Conservation (phyloP, 2,329 filamentous ascomycete species). For the Chrysoporthe austroafricana region DNA sequence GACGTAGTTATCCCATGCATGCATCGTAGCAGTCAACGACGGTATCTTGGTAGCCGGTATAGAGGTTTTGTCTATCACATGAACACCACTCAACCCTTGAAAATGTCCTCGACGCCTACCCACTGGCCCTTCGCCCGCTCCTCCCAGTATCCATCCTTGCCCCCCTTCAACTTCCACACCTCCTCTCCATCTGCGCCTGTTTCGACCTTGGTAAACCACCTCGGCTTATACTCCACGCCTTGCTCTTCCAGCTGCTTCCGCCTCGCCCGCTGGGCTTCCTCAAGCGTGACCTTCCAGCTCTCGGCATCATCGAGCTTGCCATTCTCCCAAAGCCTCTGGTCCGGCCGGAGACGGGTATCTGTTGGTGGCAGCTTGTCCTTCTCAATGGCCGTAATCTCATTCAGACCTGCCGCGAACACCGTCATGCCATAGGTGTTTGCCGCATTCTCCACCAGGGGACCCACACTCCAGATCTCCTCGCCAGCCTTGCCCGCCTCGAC, state of each 20-base stretch:
- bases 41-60: neutral
- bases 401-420: slow-evolving; percentile 80
- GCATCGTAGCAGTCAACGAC: neutral
- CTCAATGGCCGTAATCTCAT: slow-evolving; percentile 85
- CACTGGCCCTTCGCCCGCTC: slow-evolving; percentile 72
- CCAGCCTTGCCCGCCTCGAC: slow-evolving; percentile 61
- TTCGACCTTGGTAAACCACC: slow-evolving; percentile 80
- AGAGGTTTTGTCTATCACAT: neutral
- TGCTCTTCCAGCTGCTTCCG: slow-evolving; percentile 75
- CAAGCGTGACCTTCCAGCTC: slow-evolving; percentile 59
- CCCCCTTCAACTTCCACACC: slow-evolving; percentile 75
- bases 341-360: slow-evolving; percentile 81
- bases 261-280: slow-evolving; percentile 81
- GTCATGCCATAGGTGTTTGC: slow-evolving; percentile 86
- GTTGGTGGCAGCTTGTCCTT: slow-evolving; percentile 75
- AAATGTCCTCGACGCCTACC: slow-evolving; percentile 60
- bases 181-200: slow-evolving; percentile 62
- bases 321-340: slow-evolving; percentile 69
- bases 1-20: neutral
- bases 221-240: slow-evolving; percentile 73
- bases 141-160: slow-evolving; percentile 94
- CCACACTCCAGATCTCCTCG: slow-evolving; percentile 77
- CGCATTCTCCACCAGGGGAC: slow-evolving; percentile 77
- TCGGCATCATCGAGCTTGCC: slow-evolving; percentile 37
- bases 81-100: slow-evolving; percentile 34